Base-by-base conservation (phyloP, 108 stramenopile species). In the Cyclotella atomus region DNA sequence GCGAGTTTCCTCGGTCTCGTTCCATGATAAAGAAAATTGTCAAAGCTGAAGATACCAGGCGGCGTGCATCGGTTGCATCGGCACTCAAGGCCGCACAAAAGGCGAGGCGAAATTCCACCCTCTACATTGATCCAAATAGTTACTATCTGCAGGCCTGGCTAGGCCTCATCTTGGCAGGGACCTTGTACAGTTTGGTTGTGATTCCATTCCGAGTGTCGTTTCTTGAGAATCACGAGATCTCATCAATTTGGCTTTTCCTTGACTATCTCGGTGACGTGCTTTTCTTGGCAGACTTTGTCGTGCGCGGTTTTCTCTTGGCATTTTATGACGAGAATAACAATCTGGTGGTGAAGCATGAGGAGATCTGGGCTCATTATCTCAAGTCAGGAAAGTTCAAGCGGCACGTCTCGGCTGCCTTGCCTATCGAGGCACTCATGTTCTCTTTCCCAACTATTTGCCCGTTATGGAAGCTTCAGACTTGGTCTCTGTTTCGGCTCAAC, bases 191-290 rank as follows among this genome's bases (percentile, higher is more conserved):
- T 64, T 14, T 70, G 53, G 43, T 85, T 60, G 59, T 46, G 23
- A 19, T 80, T 33, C 81, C 82, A 14, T 78, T 83, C 47, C 66
- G 81, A 14, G 76, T 70, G 29, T 73, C 77, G 14, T 85, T 85
- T 38, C 19, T 79, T 28, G 82, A 79, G 24, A 83, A 83, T 57
- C 56, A 75, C 59, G 65, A 73, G 20, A 68, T 79, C 12, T 63
- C 72, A 47, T 47, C 24, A 9, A 29, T 52, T 24, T 76, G 76
- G 66, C 30, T 83, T 8, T 49, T 53, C 24, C 19, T 85, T 24
- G 85, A 85, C 62, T 85, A 85, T 64, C 21, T 75, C 12, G 78
- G 73, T 7, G 85, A 85, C 63, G 30, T 71, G 3, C 55, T 85
- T 9, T 83, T 83, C 45, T 19, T 80, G 16, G 33, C 45, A 28